Percentiles rank a stretch among this genome's conserved stretches.
Conservation (phyloP, 768 basidiomycete genomes). For the Tylopilus sp. region DNA sequence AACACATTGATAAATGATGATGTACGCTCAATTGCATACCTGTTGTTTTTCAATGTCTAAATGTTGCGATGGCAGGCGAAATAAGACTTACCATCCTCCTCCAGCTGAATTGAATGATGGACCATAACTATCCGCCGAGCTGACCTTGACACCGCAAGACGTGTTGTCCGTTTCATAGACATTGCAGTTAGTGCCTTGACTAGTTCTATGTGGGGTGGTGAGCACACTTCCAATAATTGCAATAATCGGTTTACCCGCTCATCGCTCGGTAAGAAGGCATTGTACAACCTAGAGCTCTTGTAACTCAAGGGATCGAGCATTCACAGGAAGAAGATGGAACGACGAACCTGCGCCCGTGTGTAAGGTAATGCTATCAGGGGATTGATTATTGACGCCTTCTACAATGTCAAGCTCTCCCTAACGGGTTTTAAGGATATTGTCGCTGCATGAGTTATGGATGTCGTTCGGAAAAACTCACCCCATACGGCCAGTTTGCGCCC, state of each 20-base stretch:
- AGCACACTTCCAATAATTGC: not conserved
- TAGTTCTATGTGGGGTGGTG: conserved; percentile 15
- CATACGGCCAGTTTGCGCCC: conserved; percentile 26
- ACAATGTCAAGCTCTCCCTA: conserved; percentile 34
- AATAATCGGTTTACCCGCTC: conserved; percentile 25
- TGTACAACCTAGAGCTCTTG: conserved; percentile 24
- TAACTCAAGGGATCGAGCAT: not conserved
- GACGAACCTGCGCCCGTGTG: conserved; percentile 27
- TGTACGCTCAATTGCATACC: conserved; percentile 38
- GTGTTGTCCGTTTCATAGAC: conserved; percentile 26
- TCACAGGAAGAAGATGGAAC: not conserved
- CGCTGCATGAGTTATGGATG: not conserved
- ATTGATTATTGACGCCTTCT: conserved; percentile 33
- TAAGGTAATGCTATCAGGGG: conserved; percentile 25
- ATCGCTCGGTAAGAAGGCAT: conserved; percentile 31
- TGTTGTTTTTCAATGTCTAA: not conserved
- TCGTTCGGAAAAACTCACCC: conserved; percentile 5
- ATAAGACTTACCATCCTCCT: conserved; percentile 33
- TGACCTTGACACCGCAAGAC: conserved; percentile 31
- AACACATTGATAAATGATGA: conserved; percentile 34
- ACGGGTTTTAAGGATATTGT: not conserved
- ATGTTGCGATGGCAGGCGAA: not conserved
- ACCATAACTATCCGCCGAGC: conserved; percentile 30
- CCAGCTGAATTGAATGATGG: conserved; percentile 32
- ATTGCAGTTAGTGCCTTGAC: conserved; percentile 29